Evolutionary conservation across 805 yeast species (phyloP), one percentile per base, ranked within the genome.

Genomic region (Saturnispora halmiae): DNA sequence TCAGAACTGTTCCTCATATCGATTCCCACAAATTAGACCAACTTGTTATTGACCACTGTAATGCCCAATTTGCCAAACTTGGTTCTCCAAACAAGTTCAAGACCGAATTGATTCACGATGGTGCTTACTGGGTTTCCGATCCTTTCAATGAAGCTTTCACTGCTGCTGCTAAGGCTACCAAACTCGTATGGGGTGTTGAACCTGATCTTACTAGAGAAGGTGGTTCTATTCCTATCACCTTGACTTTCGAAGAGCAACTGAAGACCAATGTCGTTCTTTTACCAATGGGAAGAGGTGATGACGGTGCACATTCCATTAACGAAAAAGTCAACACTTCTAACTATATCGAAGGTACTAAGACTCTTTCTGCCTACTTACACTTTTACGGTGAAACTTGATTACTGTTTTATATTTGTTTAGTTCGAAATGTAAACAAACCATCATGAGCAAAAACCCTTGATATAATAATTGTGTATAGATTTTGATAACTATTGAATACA

Each of bases 151-250:
- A 82, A 50, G 75, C 85, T 35, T 92, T 90, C 71, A 77, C 86
- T 31, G 97, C 98, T 43, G 99, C 97, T 31, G 75, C 82, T 40
- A 77, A 80, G 61, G 98, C 98, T 43, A 92, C 98, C 33, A 80
- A 87, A 62, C 79, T 79, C 40, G 98, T 92, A 25, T 92, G 95
- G 88, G 81, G 84, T 49, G 77, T 90, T 35, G 94, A 85, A 48
- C 98, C 98, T 27, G 98, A 92, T 64, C 76, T 85, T 59, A 94
- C 97, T 31, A 80, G 99, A 69, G 99, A 92, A 68, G 99, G 99
- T 56, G 99, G 99, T 29, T 88, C 96, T 4, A 92, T 92, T 58
- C 99, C 99, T 49, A 88, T 92, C 61, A 90, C 99, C 18, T 65
- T 92, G 51, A 82, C 95, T 27, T 92, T 92, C 65, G 96, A 92